Percentiles rank a stretch among this genome's conserved stretches.
phyloP scores from a whole-genome alignment of 108 stramenopile genomes.

The Hondaea fermentalgiana region DNA sequence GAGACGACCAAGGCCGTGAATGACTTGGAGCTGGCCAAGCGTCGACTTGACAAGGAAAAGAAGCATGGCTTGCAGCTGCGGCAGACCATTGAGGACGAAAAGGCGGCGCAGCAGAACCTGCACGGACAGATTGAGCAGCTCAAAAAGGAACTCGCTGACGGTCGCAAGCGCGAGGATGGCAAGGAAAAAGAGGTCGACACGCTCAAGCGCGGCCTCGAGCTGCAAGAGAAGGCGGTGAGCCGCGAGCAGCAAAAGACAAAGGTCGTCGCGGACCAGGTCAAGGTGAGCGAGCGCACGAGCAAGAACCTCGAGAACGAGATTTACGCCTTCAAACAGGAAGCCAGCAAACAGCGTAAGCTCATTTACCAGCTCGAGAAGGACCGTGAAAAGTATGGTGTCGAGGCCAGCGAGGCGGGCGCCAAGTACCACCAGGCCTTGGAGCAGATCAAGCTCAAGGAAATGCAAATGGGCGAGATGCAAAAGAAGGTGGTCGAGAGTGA shows the following conservation, averaged over 20 bases:
- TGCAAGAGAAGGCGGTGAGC: constrained; percentile 35
- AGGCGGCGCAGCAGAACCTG: constrained; percentile 19
- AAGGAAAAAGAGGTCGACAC: constrained; percentile 42
- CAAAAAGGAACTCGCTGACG: constrained; percentile 41
- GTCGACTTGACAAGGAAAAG: background rate
- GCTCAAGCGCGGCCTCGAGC: constrained; percentile 39
- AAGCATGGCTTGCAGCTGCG: constrained; percentile 30
- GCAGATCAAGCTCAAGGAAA: constrained; percentile 58
- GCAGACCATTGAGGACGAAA: constrained; percentile 46
- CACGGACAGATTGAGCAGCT: background rate
- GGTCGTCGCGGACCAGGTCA: constrained; percentile 39
- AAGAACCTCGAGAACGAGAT: constrained; percentile 57
- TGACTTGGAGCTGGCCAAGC: constrained; percentile 1
- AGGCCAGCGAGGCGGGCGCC: constrained; percentile 50
- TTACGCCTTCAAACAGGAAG: constrained; percentile 40
- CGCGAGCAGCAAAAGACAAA: constrained; percentile 48
- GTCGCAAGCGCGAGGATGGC: constrained; percentile 35
- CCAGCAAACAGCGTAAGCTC: constrained; percentile 35
- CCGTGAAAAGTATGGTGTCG: constrained; percentile 57
- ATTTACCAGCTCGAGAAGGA: constrained; percentile 62
- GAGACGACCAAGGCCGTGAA: background rate
- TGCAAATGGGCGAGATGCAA: constrained; percentile 35
- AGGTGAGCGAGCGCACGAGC: constrained; percentile 51
- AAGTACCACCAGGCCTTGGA: constrained; percentile 48
- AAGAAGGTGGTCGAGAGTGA: constrained; percentile 48